Conservation (phyloP, 495 filamentous ascomycete genomes). For the Neurospora sp. region DNA sequence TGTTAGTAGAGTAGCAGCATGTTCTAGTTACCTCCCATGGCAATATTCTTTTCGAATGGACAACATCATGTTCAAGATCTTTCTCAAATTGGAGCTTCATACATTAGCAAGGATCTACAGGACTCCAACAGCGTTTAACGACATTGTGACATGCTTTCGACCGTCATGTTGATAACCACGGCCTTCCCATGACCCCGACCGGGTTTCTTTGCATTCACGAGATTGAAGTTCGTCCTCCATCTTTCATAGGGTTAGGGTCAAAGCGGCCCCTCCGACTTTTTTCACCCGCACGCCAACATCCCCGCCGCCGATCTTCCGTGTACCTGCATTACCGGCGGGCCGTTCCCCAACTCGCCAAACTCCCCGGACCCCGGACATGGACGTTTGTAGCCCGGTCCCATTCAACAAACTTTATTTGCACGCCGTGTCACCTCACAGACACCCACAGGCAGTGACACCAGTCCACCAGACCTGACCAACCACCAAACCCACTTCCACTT, state of each 20-base stretch:
- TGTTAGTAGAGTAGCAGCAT: background rate
- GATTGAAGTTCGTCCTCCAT: background rate
- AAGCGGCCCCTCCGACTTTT: background rate
- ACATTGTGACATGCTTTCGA: background rate
- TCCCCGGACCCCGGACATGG: background rate
- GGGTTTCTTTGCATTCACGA: background rate
- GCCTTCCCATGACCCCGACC: background rate
- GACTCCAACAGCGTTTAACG: too few species aligned
- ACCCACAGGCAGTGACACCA: background rate
- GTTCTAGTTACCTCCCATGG: background rate
- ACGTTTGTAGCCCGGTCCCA: background rate
- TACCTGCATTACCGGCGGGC: background rate
- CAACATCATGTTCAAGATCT: background rate
- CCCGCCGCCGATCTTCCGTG: background rate
- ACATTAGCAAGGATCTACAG: too few species aligned
- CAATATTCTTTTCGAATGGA: background rate
- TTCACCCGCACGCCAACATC: background rate
- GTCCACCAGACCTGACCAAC: background rate
- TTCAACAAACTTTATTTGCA: background rate
- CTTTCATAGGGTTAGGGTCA: background rate
- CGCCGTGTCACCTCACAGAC: background rate
- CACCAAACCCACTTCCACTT: background rate
- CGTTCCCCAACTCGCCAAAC: background rate
- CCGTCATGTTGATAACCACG: background rate
- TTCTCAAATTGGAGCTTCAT: too few species aligned